phyloP scores from a whole-genome alignment of 2,329 filamentous ascomycete species.

The Fusarium chuoi region DNA sequence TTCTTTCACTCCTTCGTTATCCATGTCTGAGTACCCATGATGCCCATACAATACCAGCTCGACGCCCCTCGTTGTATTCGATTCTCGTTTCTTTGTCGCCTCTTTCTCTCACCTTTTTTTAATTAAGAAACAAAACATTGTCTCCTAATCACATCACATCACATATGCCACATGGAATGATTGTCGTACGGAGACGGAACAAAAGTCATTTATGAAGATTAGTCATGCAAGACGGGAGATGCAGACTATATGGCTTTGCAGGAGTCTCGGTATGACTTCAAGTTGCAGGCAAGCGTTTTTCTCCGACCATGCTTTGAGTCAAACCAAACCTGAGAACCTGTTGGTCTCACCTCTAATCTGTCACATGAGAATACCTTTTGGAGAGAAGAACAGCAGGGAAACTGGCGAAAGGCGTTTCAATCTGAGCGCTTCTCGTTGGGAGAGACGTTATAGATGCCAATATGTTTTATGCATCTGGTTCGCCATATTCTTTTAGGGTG shows the following conservation, averaged over 20 bases:
- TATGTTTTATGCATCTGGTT: slow-evolving; percentile 42
- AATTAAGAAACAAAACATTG: slow-evolving; percentile 51
- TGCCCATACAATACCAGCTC: slow-evolving; percentile 69
- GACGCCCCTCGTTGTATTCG: slow-evolving; percentile 63
- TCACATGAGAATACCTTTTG: slow-evolving; percentile 29
- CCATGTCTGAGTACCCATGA: slow-evolving; percentile 68
- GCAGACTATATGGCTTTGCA: slow-evolving; percentile 47
- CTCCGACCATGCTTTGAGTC: slow-evolving; percentile 12
- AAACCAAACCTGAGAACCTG: slow-evolving; percentile 7
- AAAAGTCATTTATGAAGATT: slow-evolving; percentile 52
- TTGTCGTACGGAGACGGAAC: slow-evolving; percentile 47
- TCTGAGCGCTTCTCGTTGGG: slow-evolving; percentile 21
- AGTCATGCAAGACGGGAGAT: slow-evolving; percentile 48
- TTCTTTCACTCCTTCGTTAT: slow-evolving; percentile 55
- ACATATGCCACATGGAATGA: slow-evolving; percentile 47
- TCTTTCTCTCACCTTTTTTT: slow-evolving; percentile 53
- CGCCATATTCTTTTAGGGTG: slow-evolving; percentile 45
- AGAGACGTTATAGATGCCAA: slow-evolving; percentile 34
- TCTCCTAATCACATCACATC: slow-evolving; percentile 49
- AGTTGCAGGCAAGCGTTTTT: slow-evolving; percentile 27
- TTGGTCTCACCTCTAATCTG: slow-evolving; percentile 27
- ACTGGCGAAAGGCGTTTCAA: slow-evolving; percentile 31
- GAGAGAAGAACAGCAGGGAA: slow-evolving; percentile 37
- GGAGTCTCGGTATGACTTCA: slow-evolving; percentile 33
- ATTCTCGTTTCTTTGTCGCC: slow-evolving; percentile 53